phyloP scores from a whole-genome alignment of 352 stramenopile genomes.

The Phytophthora quininea region DNA sequence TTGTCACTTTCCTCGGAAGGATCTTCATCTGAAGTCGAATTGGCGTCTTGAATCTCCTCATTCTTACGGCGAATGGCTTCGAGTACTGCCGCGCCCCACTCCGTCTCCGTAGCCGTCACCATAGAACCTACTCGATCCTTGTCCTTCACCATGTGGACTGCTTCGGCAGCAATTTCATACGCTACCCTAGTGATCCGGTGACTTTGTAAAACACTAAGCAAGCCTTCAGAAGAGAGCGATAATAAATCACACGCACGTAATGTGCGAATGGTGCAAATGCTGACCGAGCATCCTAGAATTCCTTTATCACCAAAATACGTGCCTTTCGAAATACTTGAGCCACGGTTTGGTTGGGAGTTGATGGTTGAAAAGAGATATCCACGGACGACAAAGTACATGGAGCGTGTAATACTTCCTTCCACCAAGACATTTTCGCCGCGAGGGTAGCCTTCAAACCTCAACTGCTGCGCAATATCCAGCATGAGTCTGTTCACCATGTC shows the following conservation, averaged over 20 bases:
- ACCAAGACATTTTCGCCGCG: constrained; percentile 62
- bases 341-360: constrained; percentile 27
- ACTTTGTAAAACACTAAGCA: constrained; percentile 48
- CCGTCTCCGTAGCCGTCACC: constrained; percentile 36
- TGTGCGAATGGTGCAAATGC: constrained; percentile 51
- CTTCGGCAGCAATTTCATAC: constrained; percentile 45
- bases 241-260: constrained; percentile 65
- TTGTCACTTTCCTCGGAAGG: neutral
- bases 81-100: constrained; percentile 48
- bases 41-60: constrained; percentile 10
- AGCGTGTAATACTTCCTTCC: constrained; percentile 66
- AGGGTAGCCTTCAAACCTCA: constrained; percentile 70
- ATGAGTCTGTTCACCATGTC: constrained; percentile 36
- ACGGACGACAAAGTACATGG: constrained; percentile 76
- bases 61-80: constrained; percentile 42
- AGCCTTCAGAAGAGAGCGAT: constrained; percentile 45
- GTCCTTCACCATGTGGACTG: constrained; percentile 21
- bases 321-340: constrained; percentile 46
- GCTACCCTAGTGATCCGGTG: constrained; percentile 49
- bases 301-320: constrained; percentile 69
- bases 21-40: constrained; percentile 2
- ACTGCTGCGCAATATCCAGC: constrained; percentile 44
- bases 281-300: constrained; percentile 59
- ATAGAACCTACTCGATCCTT: constrained; percentile 16
- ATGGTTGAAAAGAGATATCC: constrained; percentile 47